These are phyloP conservation scores for Aspergillus sp. DNA, from an alignment of 2,329 filamentous ascomycete species.

Conservation along the genomic window DNA sequence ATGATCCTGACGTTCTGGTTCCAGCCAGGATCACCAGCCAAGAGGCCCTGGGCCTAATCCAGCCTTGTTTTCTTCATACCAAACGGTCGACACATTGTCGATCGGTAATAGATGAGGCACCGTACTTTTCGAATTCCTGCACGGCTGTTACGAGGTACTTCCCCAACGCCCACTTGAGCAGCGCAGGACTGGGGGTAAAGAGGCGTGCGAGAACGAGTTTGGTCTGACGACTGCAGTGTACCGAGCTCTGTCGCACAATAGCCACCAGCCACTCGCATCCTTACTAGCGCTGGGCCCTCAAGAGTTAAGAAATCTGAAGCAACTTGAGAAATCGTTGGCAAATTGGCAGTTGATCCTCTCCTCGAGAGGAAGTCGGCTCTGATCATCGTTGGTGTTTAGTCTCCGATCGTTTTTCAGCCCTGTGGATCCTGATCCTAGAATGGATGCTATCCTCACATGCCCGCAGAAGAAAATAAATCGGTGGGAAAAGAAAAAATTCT, in stretches of 20 bases:
- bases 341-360: background rate
- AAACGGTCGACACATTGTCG: slow-evolving; percentile 10
- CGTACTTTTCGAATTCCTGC: background rate
- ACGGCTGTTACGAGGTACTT: background rate
- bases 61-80: slow-evolving; percentile 12
- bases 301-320: background rate
- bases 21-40: slow-evolving; percentile 8
- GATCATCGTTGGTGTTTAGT: slow-evolving; percentile 9
- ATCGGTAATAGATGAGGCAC: slow-evolving; percentile 10
- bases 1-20: slow-evolving; percentile 5
- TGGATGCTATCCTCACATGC: background rate
- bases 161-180: background rate
- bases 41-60: background rate
- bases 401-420: slow-evolving; percentile 16
- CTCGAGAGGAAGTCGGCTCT: background rate
- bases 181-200: background rate
- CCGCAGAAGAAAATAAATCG: slow-evolving; percentile 3
- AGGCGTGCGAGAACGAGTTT: background rate
- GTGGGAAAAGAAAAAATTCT: slow-evolving; percentile 13
- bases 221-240: slow-evolving; percentile 11
- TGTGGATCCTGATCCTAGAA: slow-evolving; percentile 13
- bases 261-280: slow-evolving; percentile 3
- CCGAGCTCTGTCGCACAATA: slow-evolving; percentile 15
- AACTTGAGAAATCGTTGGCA: slow-evolving; percentile 1
- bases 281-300: background rate